Percentiles rank a stretch among this genome's conserved stretches.
phyloP scores from a whole-genome alignment of 2,329 filamentous ascomycete genomes.

The Colletotrichum sp. region DNA sequence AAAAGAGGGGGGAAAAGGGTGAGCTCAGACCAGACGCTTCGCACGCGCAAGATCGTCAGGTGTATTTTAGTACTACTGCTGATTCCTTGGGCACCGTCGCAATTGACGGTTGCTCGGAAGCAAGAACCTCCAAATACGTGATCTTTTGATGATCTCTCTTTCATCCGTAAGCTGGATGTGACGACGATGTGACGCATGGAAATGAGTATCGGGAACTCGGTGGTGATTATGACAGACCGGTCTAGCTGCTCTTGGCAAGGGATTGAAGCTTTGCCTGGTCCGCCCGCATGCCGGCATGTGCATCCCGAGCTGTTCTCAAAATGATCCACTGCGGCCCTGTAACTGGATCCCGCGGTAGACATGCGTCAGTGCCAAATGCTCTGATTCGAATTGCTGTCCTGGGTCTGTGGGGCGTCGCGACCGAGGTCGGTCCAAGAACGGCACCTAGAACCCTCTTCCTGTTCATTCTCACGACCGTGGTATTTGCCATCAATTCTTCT shows the following conservation, averaged over 20 bases:
- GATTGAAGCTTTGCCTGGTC: neutral
- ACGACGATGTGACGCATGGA: neutral
- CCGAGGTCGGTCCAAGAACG: rapidly evolving
- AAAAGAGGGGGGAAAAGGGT: no score
- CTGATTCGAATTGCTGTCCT: rapidly evolving
- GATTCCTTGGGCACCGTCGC: no score
- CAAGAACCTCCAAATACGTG: no score
- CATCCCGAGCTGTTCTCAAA: neutral
- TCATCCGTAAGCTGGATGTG: neutral
- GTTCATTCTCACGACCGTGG: no score
- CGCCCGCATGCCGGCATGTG: neutral
- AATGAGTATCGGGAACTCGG: neutral
- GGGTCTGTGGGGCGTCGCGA: rapidly evolving
- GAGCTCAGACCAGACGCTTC: no score
- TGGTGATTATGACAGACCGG: neutral
- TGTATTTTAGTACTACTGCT: no score
- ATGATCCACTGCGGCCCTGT: neutral
- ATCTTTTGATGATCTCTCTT: no score
- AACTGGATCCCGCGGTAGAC: neutral
- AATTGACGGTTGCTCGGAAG: no score
- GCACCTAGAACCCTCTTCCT: rapidly evolving
- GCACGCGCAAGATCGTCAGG: no score
- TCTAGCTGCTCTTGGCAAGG: neutral
- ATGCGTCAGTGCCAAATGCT: neutral
- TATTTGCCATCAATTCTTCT: no score